Base-by-base conservation (phyloP, 208 protist genomes). In the Trypanosoma theileri region DNA sequence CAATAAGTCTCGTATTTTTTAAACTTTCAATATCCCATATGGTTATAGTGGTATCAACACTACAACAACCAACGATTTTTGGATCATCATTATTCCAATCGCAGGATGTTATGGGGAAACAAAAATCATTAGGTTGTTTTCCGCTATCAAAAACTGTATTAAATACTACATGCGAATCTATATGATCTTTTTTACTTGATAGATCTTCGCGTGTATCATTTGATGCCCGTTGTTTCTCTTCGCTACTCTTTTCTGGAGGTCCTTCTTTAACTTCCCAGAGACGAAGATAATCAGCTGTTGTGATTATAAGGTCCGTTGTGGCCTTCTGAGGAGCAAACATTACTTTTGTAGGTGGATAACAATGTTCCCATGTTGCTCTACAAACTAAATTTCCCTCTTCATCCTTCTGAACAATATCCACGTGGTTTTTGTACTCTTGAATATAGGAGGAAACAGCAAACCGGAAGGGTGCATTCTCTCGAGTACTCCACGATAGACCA, bases 41-140 rank as follows among this genome's bases (percentile, higher is more conserved):
- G 7, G 98, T 99, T 48, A 99, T 99, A 0, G 98, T 99, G 3
- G 98, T 99, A 86, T 99, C 98, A 40, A 99, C 98, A 72, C 86
- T 96, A 46, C 97, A 98, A 51, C 98, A 99, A 56, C 94, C 98
- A 8, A 99, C 85, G 42, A 99, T 90, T 67, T 93, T 86, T 3
- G 95, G 89, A 74, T 99, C 94, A 54, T 93, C 89, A 61, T 71
- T 84, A 80, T 99, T 99, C 98, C 99, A 99, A 84, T 99, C 99
- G 77, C 99, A 99, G 4, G 97, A 99, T 13, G 99, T 99, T 12
- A 99, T 84, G 11, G 99, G 99, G 11, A 98, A 98, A 73, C 98
- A 99, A 72, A 98, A 99, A 56, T 99, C 98, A 59, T 95, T 97
- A 0, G 86, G 79, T 69, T 91, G 81, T 69, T 90, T 92, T 4